These are phyloP conservation scores for Pseudocercospora fuligena DNA, from an alignment of 2,329 filamentous ascomycete genomes.

Conservation along the genomic window DNA sequence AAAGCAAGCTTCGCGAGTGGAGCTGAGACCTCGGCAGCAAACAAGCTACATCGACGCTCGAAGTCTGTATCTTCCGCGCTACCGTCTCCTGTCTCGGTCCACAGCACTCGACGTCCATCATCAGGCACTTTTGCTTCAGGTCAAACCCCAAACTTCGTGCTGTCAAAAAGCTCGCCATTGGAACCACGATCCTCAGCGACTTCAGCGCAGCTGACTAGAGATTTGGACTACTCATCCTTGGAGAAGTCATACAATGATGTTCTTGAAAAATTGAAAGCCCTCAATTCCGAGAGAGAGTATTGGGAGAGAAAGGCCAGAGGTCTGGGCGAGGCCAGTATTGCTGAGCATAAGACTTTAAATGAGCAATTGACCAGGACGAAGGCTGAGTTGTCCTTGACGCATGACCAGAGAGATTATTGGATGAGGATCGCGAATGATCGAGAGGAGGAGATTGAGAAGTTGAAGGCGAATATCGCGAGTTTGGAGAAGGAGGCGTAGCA, in stretches of 20 bases:
- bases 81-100: not conserved
- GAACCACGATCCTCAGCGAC: not conserved
- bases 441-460: not conserved
- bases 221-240: not conserved
- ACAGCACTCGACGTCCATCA: not conserved
- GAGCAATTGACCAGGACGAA: not conserved
- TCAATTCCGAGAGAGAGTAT: not conserved
- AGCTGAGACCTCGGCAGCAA: not conserved
- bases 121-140: not conserved
- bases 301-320: not conserved
- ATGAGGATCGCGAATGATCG: not conserved
- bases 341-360: not conserved
- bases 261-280: not conserved
- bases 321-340: not conserved
- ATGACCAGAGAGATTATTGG: not conserved
- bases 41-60: not conserved
- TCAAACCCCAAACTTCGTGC: not conserved
- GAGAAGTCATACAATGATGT: not conserved
- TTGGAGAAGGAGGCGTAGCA: not conserved
- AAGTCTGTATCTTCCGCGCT: not conserved
- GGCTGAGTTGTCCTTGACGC: not conserved
- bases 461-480: not conserved
- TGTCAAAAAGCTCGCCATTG: not conserved
- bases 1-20: not conserved
- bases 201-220: not conserved